Percentiles rank a stretch among this genome's conserved stretches.
These are phyloP conservation scores for Lasiodiplodia citricola DNA, from an alignment of 2,329 filamentous ascomycete species.

Conservation along the genomic window DNA sequence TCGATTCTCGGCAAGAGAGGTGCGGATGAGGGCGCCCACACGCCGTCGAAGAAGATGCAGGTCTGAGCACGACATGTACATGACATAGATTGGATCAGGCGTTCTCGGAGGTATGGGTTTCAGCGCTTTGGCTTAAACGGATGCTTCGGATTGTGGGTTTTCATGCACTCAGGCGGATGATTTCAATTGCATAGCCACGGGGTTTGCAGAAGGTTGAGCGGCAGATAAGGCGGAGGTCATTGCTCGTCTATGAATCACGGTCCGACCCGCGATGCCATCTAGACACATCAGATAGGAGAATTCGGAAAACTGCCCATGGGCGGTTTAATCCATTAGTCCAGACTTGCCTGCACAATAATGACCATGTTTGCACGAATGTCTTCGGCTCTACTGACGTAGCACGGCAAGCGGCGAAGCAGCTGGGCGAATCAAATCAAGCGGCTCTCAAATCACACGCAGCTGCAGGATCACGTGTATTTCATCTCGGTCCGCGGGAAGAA, in stretches of 20 bases:
- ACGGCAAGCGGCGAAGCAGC: background rate
- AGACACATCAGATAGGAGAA: background rate
- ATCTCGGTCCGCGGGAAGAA: background rate
- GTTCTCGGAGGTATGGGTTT: conserved; percentile 12
- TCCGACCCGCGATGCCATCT: background rate
- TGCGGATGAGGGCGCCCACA: conserved; percentile 13
- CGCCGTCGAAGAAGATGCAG: conserved; percentile 26
- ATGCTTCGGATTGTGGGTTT: background rate
- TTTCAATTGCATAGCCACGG: conserved; percentile 14
- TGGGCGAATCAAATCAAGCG: background rate
- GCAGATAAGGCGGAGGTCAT: background rate
- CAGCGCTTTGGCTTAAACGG: background rate
- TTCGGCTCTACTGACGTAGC: background rate
- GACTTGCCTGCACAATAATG: background rate
- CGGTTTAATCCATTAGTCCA: background rate
- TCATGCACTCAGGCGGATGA: background rate
- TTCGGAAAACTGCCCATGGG: background rate
- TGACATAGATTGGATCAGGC: conserved; percentile 25
- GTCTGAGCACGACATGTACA: conserved; percentile 22
- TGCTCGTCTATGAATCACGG: background rate
- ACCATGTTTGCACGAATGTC: background rate
- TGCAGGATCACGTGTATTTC: background rate
- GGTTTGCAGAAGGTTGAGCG: conserved; percentile 9
- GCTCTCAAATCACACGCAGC: background rate
- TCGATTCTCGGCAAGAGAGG: conserved; percentile 43